These are phyloP conservation scores for Sambucus nigra DNA, from an alignment of 129 eudicot genomes.

Conservation along the genomic window DNA sequence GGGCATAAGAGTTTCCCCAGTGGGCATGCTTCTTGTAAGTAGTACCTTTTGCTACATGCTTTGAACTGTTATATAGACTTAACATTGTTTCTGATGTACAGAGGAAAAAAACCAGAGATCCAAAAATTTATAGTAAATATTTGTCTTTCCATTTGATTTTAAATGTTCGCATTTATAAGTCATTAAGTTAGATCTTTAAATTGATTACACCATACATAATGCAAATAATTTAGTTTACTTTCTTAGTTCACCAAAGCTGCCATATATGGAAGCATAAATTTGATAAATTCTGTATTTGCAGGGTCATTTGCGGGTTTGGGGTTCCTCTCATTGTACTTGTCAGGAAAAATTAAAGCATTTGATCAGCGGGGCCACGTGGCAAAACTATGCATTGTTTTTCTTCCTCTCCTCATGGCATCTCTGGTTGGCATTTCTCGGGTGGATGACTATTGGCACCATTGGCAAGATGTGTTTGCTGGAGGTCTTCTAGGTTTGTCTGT, in stretches of 20 bases:
- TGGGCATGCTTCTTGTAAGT: constrained; percentile 30
- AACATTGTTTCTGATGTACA: too few species aligned
- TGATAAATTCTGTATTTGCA: constrained; percentile 13
- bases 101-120: not conserved
- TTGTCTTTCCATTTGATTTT: too few species aligned
- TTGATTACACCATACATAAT: too few species aligned
- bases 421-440: constrained; percentile 88
- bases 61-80: not conserved
- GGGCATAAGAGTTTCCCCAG: constrained; percentile 35
- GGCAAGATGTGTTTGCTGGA: constrained; percentile 93
- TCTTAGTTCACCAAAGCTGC: too few species aligned
- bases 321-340: constrained; percentile 58
- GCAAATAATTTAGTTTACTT: too few species aligned
- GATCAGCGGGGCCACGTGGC: constrained; percentile 64
- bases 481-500: constrained; percentile 59
- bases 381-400: constrained; percentile 64
- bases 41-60: constrained; percentile 1
- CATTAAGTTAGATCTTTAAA: too few species aligned
- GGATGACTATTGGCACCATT: constrained; percentile 92
- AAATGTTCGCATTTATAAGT: too few species aligned
- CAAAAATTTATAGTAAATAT: too few species aligned
- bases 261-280: too few species aligned
- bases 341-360: constrained; percentile 66
- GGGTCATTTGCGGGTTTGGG: constrained; percentile 95
- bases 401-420: constrained; percentile 65